phyloP scores from a whole-genome alignment of 169 alveolate species.

The Cystoisospora suis region DNA sequence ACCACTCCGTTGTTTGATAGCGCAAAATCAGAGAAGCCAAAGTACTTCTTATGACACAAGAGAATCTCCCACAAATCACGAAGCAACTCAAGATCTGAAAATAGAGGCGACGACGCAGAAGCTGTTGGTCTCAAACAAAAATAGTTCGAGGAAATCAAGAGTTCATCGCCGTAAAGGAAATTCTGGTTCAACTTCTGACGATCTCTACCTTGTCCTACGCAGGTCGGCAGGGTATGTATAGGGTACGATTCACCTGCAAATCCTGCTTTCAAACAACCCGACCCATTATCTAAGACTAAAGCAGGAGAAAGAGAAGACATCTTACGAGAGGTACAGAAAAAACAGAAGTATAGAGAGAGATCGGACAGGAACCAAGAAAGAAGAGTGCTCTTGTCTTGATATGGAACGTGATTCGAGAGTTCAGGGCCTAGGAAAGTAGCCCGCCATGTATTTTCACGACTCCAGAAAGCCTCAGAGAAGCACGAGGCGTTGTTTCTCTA shows the following conservation, averaged over 20 bases:
- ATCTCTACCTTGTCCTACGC: conserved; percentile 83
- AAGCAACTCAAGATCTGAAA: conserved; percentile 80
- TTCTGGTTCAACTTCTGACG: conserved; percentile 71
- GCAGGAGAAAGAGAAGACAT: not conserved
- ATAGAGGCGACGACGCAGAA: conserved; percentile 56
- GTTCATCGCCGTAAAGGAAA: conserved; percentile 78
- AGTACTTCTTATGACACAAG: conserved; percentile 68
- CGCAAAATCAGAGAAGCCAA: conserved; percentile 22
- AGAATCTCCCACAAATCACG: conserved; percentile 81
- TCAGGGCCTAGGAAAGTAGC: no score
- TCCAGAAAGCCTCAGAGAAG: no score
- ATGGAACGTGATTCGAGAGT: no score
- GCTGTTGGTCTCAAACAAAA: conserved; percentile 81
- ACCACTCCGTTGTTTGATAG: conserved; percentile 64
- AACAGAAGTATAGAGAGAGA: not conserved
- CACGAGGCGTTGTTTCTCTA: no score
- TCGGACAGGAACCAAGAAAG: not conserved
- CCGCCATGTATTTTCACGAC: no score
- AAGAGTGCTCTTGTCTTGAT: no score
- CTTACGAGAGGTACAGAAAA: not conserved
- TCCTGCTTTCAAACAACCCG: conserved; percentile 85
- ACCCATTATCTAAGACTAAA: conserved; percentile 84
- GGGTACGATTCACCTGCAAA: conserved; percentile 79
- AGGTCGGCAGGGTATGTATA: conserved; percentile 78
- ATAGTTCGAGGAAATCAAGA: conserved; percentile 82